Percentiles rank a stretch among this genome's conserved stretches.
Evolutionary conservation across 345 rosid species (phyloP).

Genomic region (Acer negundo): DNA sequence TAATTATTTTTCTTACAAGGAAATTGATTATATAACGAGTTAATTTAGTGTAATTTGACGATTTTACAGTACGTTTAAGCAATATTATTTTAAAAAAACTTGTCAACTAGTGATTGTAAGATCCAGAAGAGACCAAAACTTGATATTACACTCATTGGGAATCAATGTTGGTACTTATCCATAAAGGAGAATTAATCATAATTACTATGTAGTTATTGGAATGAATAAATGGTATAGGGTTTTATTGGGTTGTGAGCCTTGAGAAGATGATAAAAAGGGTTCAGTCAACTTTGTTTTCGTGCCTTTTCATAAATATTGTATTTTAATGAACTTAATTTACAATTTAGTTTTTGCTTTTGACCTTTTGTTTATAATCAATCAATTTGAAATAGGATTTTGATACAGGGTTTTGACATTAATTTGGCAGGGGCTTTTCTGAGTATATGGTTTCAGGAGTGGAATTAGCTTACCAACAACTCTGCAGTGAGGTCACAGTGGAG

Average conservation of each 20-base stretch:
- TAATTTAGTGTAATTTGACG: neutral
- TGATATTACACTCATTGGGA: neutral
- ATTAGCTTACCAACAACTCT: constrained; percentile 75
- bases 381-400: neutral
- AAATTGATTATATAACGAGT: no score
- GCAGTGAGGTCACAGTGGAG: constrained; percentile 71
- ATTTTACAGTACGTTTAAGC: neutral
- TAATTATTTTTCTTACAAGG: neutral
- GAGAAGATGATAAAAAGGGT: neutral
- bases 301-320: neutral
- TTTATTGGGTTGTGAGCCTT: no score
- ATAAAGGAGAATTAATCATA: neutral
- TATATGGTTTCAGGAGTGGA: constrained; percentile 79
- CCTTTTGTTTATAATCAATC: neutral
- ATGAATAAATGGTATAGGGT: neutral
- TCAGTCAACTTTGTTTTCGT: neutral
- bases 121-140: neutral
- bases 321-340: neutral
- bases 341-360: neutral
- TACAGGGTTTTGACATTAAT: neutral
- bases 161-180: neutral
- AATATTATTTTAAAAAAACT: neutral
- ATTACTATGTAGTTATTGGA: neutral
- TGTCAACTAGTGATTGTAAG: neutral
- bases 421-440: constrained; percentile 70